Evolutionary conservation across 441 rosid genomes (phyloP).

Genomic region (Raphanus hybrid): DNA sequence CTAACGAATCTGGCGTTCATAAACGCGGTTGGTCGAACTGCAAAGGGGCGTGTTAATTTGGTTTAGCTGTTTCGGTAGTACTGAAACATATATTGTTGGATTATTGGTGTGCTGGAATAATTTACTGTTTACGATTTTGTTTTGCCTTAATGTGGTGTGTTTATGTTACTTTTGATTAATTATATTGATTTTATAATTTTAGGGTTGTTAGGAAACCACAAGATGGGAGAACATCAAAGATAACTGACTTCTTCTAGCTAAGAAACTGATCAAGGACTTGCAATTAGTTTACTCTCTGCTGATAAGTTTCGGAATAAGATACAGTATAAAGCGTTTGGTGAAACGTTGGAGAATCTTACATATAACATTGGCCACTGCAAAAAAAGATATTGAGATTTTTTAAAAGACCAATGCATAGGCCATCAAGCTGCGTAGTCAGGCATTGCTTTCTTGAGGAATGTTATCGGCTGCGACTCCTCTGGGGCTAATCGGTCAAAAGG

Average conservation of each 20-base stretch:
- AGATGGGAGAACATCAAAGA: background rate
- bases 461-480: conserved; percentile 69
- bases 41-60: too few relatives aligned
- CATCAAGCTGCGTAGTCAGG: too few relatives aligned
- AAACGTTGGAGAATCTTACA: too few relatives aligned
- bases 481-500: conserved; percentile 76
- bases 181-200: background rate
- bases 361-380: too few relatives aligned
- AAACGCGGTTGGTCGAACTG: conserved; percentile 4
- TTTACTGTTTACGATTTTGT: too few relatives aligned
- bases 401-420: too few relatives aligned
- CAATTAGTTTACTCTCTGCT: background rate
- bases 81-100: too few relatives aligned
- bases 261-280: background rate
- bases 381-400: too few relatives aligned
- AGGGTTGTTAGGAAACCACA: background rate
- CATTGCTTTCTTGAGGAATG: background rate
- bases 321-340: background rate
- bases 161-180: background rate
- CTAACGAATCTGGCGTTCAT: background rate
- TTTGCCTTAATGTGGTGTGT: background rate
- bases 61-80: too few relatives aligned
- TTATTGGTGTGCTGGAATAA: too few relatives aligned
- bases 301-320: background rate
- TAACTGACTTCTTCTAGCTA: background rate